Conservation (phyloP, 2,329 filamentous ascomycete species). For the Calonectria honghensis region DNA sequence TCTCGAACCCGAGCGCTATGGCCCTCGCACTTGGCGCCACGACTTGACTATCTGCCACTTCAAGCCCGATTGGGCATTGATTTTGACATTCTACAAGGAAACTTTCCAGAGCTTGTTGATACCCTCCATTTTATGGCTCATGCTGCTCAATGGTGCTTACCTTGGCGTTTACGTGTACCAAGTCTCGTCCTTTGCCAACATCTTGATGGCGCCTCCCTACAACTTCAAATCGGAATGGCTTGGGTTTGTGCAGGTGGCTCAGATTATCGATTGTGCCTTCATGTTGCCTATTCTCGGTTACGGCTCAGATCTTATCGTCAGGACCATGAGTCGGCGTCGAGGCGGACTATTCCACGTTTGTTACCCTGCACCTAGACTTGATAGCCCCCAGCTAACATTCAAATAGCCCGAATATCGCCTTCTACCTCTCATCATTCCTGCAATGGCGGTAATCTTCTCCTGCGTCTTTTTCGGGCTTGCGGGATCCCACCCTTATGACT, state of each 20-base stretch:
- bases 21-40: slow-evolving; percentile 44
- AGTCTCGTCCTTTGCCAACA: slow-evolving; percentile 47
- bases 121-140: slow-evolving; percentile 49
- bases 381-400: too few species aligned
- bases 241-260: slow-evolving; percentile 46
- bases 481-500: slow-evolving; percentile 25
- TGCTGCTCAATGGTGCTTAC: slow-evolving; percentile 51
- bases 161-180: slow-evolving; percentile 53
- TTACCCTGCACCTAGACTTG: background rate
- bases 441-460: slow-evolving; percentile 4
- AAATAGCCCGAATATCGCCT: slow-evolving; percentile 33
- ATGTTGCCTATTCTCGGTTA: slow-evolving; percentile 48
- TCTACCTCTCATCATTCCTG: slow-evolving; percentile 23
- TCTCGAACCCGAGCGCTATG: slow-evolving; percentile 32
- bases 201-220: slow-evolving; percentile 48
- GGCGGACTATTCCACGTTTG: slow-evolving; percentile 19
- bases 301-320: slow-evolving; percentile 45
- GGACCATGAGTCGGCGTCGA: slow-evolving; percentile 6
- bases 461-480: slow-evolving; percentile 36
- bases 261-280: slow-evolving; percentile 47
- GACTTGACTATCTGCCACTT: slow-evolving; percentile 50
- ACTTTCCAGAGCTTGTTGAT: slow-evolving; percentile 41
- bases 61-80: slow-evolving; percentile 43
- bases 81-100: slow-evolving; percentile 46
- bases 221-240: slow-evolving; percentile 41